A percentile compares a stretch with the other conserved stretches of the same genome.
Conservation (phyloP, 2,329 filamentous ascomycete genomes). For the Penicillium brevicompactum region DNA sequence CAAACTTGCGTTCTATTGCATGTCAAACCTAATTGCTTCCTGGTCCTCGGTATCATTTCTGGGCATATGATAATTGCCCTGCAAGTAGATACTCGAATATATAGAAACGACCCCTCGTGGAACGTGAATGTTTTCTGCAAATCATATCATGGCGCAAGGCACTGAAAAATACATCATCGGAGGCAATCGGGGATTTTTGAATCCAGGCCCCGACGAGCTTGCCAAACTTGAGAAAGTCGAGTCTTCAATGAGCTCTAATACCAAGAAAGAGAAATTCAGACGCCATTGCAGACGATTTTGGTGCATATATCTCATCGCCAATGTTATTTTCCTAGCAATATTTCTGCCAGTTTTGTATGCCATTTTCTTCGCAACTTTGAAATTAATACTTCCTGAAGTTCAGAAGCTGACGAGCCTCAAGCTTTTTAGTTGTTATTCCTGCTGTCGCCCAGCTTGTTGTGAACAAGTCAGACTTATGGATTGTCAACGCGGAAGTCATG, state of each 20-base stretch:
- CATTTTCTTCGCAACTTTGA: too few species aligned
- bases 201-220: conserved; percentile 5
- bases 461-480: conserved; percentile 43
- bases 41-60: conserved; percentile 1
- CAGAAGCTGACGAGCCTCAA: conserved; percentile 18
- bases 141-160: neutral
- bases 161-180: conserved; percentile 16
- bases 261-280: conserved; percentile 38
- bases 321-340: conserved; percentile 48
- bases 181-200: conserved; percentile 15
- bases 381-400: neutral
- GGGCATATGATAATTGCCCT: conserved; percentile 1
- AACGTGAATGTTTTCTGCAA: neutral
- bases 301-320: conserved; percentile 48
- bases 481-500: conserved; percentile 28
- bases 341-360: conserved; percentile 52
- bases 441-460: conserved; percentile 51
- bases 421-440: conserved; percentile 52
- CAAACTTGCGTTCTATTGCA: neutral
- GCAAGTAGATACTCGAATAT: neutral
- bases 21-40: neutral
- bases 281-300: conserved; percentile 48
- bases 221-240: conserved; percentile 13
- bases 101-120: neutral
- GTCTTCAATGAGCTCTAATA: conserved; percentile 13